phyloP scores from a whole-genome alignment of 768 basidiomycete genomes.

The Leccinum incarnatum region DNA sequence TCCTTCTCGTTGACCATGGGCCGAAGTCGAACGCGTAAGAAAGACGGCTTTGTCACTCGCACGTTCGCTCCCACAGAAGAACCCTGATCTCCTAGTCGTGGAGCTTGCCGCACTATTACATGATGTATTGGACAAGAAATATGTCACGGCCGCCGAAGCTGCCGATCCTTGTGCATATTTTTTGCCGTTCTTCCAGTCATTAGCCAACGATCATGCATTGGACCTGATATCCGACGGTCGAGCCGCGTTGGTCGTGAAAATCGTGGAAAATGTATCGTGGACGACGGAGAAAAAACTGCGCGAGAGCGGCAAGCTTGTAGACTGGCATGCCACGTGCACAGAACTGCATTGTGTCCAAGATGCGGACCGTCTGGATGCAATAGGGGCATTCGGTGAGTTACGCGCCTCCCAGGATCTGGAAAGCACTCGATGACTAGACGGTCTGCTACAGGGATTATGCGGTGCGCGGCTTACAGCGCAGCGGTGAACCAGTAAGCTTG shows the following conservation, averaged over 20 bases:
- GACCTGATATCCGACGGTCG: slow-evolving; percentile 62
- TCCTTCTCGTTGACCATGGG: slow-evolving; percentile 4
- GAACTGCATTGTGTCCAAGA: slow-evolving; percentile 86
- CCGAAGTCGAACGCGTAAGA: slow-evolving; percentile 77
- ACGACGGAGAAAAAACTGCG: slow-evolving; percentile 73
- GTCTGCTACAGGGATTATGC: slow-evolving; percentile 49
- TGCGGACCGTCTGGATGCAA: slow-evolving; percentile 75
- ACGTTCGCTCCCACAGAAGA: slow-evolving; percentile 37
- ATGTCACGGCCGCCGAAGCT: slow-evolving; percentile 55
- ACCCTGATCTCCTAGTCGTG: slow-evolving; percentile 70
- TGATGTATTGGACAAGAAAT: slow-evolving; percentile 86
- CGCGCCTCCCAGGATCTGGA: background rate
- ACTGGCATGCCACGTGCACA: slow-evolving; percentile 67
- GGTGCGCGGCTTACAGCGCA: slow-evolving; percentile 65
- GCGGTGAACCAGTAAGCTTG: slow-evolving; percentile 45
- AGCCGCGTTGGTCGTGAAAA: slow-evolving; percentile 50
- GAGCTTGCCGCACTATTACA: slow-evolving; percentile 89
- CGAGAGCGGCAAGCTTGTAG: slow-evolving; percentile 50
- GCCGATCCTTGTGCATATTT: slow-evolving; percentile 66
- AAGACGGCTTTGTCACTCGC: slow-evolving; percentile 74
- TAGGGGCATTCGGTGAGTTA: slow-evolving; percentile 69
- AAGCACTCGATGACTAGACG: background rate
- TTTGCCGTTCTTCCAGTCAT: slow-evolving; percentile 57
- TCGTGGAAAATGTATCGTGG: slow-evolving; percentile 84
- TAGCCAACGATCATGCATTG: slow-evolving; percentile 42